Base-by-base conservation (phyloP, 169 alveolate species). In the Eimeria maxima region DNA sequence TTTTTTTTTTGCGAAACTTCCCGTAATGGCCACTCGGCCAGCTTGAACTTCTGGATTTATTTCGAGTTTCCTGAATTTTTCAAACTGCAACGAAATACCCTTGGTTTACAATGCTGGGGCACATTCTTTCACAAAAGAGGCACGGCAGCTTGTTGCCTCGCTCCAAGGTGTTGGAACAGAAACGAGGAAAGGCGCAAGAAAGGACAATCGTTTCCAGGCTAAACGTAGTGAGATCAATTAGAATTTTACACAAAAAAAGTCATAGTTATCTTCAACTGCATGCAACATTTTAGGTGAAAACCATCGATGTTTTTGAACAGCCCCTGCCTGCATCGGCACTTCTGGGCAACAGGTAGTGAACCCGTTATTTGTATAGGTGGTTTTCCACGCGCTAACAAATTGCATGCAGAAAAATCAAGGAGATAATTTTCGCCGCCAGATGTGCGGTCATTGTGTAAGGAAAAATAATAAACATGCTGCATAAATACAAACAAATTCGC, bases 381-480 rank as follows among this genome's bases (percentile, higher is more conserved):
- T 47, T 69, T 29, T 69, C 13, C 47, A 0, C 44, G 78, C 47
- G 44, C 78, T 69, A 69, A 27, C 47, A 29, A 29, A 13, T 29
- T 29, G 78, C 78, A 29, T 4, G 27, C 96, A 93, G 96, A 63
- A 93, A 93, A 38, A 93, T 93, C 47, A 93, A 93, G 55, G 96
- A 93, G 67, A 80, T 93, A n/a, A 81, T 93, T 33, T 93, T 93
- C 60, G 96, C 96, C n/a, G 86, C 63, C 22, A 44, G 84, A 4
- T 38, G 89, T 45, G 90, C 86, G 55, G 93, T 93, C 60, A 89
- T 83, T 38, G 96, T 93, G 96, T 93, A 81, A 88, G 94, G 29
- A 50, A 29, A 33, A 33, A 76, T 6, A 76, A 16, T 27, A n/a
- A 13, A n/a, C 29, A 4, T 18, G 8, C 11, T 18, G 47, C 24